Conservation (phyloP, 306 rosid genomes). For the Vigna hirtella region DNA sequence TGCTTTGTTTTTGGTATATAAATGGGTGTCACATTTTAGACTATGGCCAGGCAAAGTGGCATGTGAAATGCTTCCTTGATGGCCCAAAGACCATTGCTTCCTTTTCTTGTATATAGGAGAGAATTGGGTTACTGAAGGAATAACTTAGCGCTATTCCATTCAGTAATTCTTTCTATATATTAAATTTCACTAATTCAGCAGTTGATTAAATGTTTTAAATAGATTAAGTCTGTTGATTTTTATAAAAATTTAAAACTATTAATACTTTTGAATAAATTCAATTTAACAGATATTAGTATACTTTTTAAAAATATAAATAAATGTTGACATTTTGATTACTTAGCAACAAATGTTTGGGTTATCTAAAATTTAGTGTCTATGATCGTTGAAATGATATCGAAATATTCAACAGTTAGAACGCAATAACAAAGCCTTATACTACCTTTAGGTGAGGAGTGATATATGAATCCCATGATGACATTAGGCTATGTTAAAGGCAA, state of each 20-base stretch:
- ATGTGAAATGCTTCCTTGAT: constrained; percentile 23
- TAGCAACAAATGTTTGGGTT: background rate
- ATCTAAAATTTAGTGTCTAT: background rate
- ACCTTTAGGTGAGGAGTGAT: too few species aligned
- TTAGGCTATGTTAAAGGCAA: too few species aligned
- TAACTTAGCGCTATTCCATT: background rate
- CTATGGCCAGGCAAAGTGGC: constrained; percentile 30
- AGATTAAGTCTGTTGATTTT: background rate
- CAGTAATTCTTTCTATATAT: too few species aligned
- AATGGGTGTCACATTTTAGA: background rate
- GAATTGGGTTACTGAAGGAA: background rate
- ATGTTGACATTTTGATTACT: background rate
- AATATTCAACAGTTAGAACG: background rate
- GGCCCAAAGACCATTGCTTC: constrained; percentile 14
- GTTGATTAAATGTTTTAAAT: too few species aligned
- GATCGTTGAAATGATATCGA: background rate
- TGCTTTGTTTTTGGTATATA: background rate
- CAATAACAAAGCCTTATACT: background rate
- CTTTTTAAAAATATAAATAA: background rate
- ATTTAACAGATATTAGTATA: background rate
- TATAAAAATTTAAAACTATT: too few species aligned
- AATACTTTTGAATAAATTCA: background rate
- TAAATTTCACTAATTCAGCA: background rate
- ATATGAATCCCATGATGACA: too few species aligned
- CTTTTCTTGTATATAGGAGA: background rate